Percentiles rank a stretch among this genome's conserved stretches.
phyloP scores from a whole-genome alignment of 2,329 filamentous ascomycete species.

The Chaetomium sp. region DNA sequence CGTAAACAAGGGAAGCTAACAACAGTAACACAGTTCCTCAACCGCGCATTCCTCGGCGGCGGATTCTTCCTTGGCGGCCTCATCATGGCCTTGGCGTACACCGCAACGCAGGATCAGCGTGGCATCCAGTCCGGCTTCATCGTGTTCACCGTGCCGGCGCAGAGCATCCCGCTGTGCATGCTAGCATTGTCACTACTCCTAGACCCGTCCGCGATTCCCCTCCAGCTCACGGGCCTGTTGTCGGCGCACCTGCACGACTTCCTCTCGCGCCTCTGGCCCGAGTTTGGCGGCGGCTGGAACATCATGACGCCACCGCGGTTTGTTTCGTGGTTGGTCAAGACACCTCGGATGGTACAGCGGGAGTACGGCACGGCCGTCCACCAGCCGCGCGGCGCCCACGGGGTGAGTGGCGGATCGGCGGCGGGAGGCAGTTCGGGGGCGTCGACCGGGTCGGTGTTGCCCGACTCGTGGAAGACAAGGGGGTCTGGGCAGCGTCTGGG shows the following conservation, averaged over 20 bases:
- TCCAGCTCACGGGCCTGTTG: conserved; percentile 70
- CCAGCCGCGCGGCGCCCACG: conserved; percentile 17
- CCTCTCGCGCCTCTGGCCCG: conserved; percentile 77
- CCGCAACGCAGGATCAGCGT: conserved; percentile 77
- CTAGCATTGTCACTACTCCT: conserved; percentile 68
- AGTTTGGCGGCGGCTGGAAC: conserved; percentile 78
- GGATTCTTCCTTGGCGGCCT: conserved; percentile 56
- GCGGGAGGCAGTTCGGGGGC: conserved; percentile 37
- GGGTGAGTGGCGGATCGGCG: conserved; percentile 18
- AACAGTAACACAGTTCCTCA: conserved; percentile 38
- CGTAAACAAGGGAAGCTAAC: conserved; percentile 16
- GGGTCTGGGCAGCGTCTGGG: conserved; percentile 59
- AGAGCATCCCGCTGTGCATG: conserved; percentile 75
- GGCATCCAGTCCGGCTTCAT: conserved; percentile 71
- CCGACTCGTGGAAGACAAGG: conserved; percentile 58
- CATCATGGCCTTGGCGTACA: conserved; percentile 75
- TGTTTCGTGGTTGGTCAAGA: conserved; percentile 60
- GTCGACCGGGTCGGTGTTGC: conserved; percentile 44
- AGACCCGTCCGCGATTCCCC: conserved; percentile 49
- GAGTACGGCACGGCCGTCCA: conserved; percentile 58
- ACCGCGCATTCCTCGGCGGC: conserved; percentile 45
- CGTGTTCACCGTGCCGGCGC: conserved; percentile 75
- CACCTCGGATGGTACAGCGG: conserved; percentile 41
- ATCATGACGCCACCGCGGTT: conserved; percentile 67
- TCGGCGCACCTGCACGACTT: conserved; percentile 91